Evolutionary conservation across 257 asterid genomes (phyloP).

Genomic region (Gentiana dahurica): DNA sequence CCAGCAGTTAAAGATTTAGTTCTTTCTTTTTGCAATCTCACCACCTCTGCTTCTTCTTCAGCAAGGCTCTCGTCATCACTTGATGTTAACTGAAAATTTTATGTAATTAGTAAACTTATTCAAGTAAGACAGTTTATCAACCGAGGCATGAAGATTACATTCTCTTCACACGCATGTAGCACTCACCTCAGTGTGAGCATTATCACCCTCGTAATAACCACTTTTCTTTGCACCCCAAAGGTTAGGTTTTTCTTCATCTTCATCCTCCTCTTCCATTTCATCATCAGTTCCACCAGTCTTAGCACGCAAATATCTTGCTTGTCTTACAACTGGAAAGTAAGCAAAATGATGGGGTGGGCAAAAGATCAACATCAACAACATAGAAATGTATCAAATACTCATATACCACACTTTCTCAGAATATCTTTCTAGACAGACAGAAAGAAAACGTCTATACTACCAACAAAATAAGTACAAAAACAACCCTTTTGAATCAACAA

Average conservation of each 20-base stretch:
- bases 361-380: too few species aligned
- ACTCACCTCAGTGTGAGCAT: conserved; percentile 43
- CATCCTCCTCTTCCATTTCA: conserved; percentile 49
- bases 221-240: conserved; percentile 45
- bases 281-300: conserved; percentile 74
- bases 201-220: conserved; percentile 33
- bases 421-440: too few species aligned
- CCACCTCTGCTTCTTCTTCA: conserved; percentile 69
- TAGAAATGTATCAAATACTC: too few species aligned
- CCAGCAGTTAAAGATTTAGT: conserved; percentile 37
- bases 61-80: conserved; percentile 68
- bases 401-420: too few species aligned
- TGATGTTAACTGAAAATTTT: conserved; percentile 38
- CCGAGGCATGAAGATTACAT: too few species aligned
- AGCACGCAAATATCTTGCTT: conserved; percentile 44
- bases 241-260: too few species aligned
- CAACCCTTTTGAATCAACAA: neutral
- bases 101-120: too few species aligned
- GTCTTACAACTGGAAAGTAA: conserved; percentile 46
- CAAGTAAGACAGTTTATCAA: too few species aligned
- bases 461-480: too few species aligned
- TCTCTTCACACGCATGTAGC: neutral
- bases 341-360: neutral
- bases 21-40: conserved; percentile 50
- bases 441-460: too few species aligned